A percentile compares a stretch with the other conserved stretches of the same genome.
Evolutionary conservation across 495 filamentous ascomycete species (phyloP).

Genomic region (Penicillium salamii): DNA sequence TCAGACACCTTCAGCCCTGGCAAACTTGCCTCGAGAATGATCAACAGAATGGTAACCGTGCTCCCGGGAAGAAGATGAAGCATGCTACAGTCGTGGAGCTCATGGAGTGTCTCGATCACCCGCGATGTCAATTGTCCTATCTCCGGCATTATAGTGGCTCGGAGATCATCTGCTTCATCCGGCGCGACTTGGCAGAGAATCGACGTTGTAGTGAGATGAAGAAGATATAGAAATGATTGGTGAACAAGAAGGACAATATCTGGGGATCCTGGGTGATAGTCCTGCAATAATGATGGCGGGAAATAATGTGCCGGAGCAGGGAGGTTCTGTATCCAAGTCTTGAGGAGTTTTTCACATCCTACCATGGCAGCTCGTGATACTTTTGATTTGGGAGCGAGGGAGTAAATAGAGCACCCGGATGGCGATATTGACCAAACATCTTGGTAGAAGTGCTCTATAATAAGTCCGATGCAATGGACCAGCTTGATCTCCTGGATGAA

Average conservation of each 20-base stretch:
- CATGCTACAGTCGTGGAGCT: slow-evolving; percentile 5
- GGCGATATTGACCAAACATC: slow-evolving; percentile 1
- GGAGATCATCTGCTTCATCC: background rate
- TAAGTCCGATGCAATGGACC: slow-evolving; percentile 1
- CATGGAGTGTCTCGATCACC: slow-evolving; percentile 5
- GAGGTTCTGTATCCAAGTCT: slow-evolving; percentile 6
- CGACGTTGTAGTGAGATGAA: slow-evolving; percentile 5
- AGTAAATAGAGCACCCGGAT: background rate
- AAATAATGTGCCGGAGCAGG: slow-evolving; percentile 6
- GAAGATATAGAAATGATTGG: slow-evolving; percentile 5
- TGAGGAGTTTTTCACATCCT: slow-evolving; percentile 5
- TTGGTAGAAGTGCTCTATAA: slow-evolving; percentile 1
- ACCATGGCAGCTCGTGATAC: background rate
- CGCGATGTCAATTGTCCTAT: background rate
- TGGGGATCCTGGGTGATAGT: background rate
- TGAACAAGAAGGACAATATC: slow-evolving; percentile 3
- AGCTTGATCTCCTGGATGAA: slow-evolving; percentile 8
- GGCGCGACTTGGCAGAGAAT: slow-evolving; percentile 1
- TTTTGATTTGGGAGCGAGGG: background rate
- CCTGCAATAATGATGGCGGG: background rate
- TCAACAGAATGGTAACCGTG: background rate
- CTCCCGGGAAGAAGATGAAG: slow-evolving; percentile 4
- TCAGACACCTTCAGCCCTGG: slow-evolving; percentile 4
- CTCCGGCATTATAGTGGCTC: background rate
- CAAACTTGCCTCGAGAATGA: slow-evolving; percentile 5